A percentile compares a stretch with the other conserved stretches of the same genome.
These are phyloP conservation scores for Penicillium sp. DNA, from an alignment of 2,329 filamentous ascomycete species.

Conservation along the genomic window DNA sequence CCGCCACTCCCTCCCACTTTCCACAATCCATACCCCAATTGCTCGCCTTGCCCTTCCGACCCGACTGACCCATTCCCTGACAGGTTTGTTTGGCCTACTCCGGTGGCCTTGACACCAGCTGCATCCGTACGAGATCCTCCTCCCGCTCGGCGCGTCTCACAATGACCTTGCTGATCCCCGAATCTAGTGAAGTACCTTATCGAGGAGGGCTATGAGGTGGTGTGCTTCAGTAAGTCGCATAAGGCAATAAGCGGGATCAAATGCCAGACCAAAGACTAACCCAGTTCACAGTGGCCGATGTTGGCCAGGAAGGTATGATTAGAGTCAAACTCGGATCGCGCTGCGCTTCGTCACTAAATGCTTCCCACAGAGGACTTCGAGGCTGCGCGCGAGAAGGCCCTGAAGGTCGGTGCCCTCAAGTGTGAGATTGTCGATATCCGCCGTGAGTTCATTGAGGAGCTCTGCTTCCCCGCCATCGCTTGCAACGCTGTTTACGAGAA, in stretches of 20 bases:
- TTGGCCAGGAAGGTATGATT: conserved; percentile 61
- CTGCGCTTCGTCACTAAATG: conserved; percentile 8
- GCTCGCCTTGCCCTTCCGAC: conserved; percentile 5
- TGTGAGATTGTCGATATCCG: conserved; percentile 64
- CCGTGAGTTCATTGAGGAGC: conserved; percentile 72
- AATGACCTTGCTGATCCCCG: conserved; percentile 19
- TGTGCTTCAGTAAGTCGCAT: conserved; percentile 54
- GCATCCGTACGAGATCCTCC: conserved; percentile 47
- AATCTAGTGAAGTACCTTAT: conserved; percentile 44
- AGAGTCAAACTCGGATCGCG: background rate
- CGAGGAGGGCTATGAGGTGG: conserved; percentile 57
- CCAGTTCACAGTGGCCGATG: conserved; percentile 57
- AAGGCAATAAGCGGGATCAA: background rate
- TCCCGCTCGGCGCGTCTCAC: conserved; percentile 10
- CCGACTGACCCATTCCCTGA: conserved; percentile 17
- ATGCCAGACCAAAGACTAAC: conserved; percentile 13
- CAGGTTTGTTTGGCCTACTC: conserved; percentile 41
- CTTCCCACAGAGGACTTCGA: conserved; percentile 63
- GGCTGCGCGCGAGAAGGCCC: conserved; percentile 68
- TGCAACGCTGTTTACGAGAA: conserved; percentile 67
- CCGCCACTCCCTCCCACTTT: conserved; percentile 15
- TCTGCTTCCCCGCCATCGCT: conserved; percentile 71
- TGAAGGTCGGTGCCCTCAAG: conserved; percentile 65
- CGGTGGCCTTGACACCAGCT: conserved; percentile 59
- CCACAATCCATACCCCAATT: conserved; percentile 9